Evolutionary conservation across 2,329 filamentous ascomycete species (phyloP), one percentile per base, ranked within the genome.

Genomic region (Pseudocercospora vitis): DNA sequence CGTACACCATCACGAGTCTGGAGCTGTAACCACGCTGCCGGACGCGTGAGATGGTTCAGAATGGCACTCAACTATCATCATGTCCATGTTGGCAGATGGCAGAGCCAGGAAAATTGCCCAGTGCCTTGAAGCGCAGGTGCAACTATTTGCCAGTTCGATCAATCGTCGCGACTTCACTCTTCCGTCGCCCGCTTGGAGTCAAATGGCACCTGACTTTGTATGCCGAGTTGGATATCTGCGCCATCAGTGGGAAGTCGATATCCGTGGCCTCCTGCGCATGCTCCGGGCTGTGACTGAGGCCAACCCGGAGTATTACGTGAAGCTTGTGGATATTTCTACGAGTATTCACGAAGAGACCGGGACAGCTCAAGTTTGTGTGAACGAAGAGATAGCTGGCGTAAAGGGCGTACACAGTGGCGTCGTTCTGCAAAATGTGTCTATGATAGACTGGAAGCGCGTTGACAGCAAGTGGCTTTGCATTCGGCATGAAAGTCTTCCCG

Each of bases 391-490:
- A 9, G 21, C 24, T 26, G 50, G 50, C n/a, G 31, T 52, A 44
- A 40, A 42, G 18, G 50, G 50, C n/a, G 31, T 52, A 44, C 50
- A 42, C 4, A 23, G 32, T 3, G 50, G 50, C 3, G 42, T 52
- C 5, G 42, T 37, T 7, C 44, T 47, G 42, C 50, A 45, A 11
- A 29, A 32, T 29, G 33, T 52, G 31, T 23, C 50, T 7, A 47
- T 52, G 11, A 29, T 45, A 7, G 23, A 32, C 7, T 52, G 50
- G 42, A 52, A 40, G 32, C 33, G 42, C 8, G 29, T 7, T 14
- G 32, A 48, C n/a, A 42, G 42, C 12, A 52, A 31, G 28, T 52
- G 50, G 50, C 32, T 23, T 3, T 42, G 44, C 19, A 24, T 24
- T 7, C n/a, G 26, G n/a, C 40, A 52, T 48, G n/a, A 46, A 29